Evolutionary conservation across 352 stramenopile species (phyloP).

Genomic region (Globisporangium echinulatum): DNA sequence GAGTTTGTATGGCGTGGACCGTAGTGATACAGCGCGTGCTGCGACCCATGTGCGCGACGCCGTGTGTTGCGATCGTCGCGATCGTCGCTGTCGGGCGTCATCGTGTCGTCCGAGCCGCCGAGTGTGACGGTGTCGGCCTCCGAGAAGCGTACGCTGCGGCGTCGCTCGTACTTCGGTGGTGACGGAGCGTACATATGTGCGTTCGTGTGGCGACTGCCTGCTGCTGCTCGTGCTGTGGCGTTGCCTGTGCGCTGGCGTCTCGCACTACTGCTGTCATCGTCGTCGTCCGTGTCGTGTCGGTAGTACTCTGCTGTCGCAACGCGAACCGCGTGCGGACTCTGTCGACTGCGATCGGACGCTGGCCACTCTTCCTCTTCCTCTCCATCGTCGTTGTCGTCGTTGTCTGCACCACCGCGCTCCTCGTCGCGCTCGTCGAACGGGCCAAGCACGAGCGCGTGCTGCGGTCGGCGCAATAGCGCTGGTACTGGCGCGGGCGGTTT

Average conservation of each 20-base stretch:
- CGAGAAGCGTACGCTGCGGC: constrained; percentile 8
- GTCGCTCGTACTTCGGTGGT: not conserved
- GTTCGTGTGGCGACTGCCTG: no score
- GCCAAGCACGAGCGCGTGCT: no score
- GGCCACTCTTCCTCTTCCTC: constrained; percentile 9
- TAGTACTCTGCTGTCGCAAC: not conserved
- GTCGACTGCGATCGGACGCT: not conserved
- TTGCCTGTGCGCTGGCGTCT: not conserved
- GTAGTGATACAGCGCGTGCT: constrained; percentile 4
- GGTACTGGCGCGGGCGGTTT: no score
- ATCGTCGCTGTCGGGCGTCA: constrained; percentile 18
- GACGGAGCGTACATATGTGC: no score
- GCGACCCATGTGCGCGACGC: not conserved
- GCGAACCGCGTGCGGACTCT: not conserved
- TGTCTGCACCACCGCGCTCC: constrained; percentile 1
- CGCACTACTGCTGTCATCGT: not conserved
- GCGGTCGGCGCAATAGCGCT: not conserved
- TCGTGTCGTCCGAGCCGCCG: constrained; percentile 21
- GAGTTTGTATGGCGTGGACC: not conserved
- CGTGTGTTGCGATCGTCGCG: constrained; percentile 10
- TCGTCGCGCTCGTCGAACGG: constrained; percentile 1
- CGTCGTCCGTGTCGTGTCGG: constrained; percentile 1
- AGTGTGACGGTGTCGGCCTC: constrained; percentile 16
- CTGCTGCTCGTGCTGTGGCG: not conserved
- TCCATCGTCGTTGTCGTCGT: not conserved